Percentiles rank a stretch among this genome's conserved stretches.
Conservation (phyloP, 2,329 filamentous ascomycete genomes). For the Apiospora rasikravindrae region DNA sequence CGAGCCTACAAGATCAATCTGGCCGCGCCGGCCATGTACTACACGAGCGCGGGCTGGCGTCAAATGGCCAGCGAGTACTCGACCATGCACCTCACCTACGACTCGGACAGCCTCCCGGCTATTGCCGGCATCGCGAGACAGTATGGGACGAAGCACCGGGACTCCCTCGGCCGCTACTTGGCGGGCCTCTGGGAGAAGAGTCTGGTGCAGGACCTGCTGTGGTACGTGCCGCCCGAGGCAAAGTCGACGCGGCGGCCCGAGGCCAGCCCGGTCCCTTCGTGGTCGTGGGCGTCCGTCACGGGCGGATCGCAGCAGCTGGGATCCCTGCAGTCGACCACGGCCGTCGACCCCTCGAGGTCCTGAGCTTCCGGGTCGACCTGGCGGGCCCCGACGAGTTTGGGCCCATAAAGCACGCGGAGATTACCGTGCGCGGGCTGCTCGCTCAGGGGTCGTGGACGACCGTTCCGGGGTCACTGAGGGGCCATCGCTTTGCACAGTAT, state of each 20-base stretch:
- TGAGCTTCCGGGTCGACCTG: neutral
- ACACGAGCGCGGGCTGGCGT: neutral
- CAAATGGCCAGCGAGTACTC: neutral
- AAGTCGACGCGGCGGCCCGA: neutral
- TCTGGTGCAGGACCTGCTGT: neutral
- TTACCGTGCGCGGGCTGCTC: neutral
- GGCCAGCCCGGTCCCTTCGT: neutral
- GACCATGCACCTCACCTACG: neutral
- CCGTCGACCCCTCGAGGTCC: neutral
- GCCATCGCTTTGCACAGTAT: neutral
- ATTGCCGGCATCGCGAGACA: neutral
- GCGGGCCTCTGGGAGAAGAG: neutral
- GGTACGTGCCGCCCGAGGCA: accelerated
- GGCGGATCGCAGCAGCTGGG: neutral
- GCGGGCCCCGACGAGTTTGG: neutral
- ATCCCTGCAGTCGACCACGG: neutral
- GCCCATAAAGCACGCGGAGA: neutral
- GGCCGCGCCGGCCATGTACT: too few species aligned
- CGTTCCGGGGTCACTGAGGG: neutral
- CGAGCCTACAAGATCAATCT: too few species aligned
- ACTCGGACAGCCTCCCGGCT: neutral
- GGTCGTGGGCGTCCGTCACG: conserved; percentile 17
- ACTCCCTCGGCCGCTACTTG: neutral
- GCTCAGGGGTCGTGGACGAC: neutral
- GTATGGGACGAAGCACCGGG: neutral